Evolutionary conservation across 805 yeast genomes (phyloP).

Genomic region (Ogataea methylovora): DNA sequence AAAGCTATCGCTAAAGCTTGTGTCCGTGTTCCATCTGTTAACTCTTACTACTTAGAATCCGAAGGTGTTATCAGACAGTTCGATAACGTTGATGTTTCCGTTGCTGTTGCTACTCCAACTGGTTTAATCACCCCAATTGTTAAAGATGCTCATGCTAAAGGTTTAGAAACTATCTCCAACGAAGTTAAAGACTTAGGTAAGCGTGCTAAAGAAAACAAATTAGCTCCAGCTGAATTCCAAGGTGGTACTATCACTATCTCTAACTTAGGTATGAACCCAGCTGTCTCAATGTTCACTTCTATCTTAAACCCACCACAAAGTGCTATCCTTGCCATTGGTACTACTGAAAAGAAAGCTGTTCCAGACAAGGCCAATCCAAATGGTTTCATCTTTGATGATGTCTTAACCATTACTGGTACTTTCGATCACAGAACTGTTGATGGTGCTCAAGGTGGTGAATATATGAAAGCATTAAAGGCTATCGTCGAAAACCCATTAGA

Average conservation of each 20-base stretch:
- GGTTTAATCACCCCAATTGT: slow-evolving; percentile 97
- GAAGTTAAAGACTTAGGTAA: slow-evolving; percentile 90
- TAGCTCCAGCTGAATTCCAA: slow-evolving; percentile 94
- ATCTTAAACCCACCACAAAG: slow-evolving; percentile 98
- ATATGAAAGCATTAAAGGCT: slow-evolving; percentile 85
- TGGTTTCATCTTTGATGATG: slow-evolving; percentile 89
- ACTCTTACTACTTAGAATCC: slow-evolving; percentile 86
- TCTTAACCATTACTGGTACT: slow-evolving; percentile 89
- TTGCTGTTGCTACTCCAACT: slow-evolving; percentile 97
- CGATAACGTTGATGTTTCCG: slow-evolving; percentile 89
- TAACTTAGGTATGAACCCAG: slow-evolving; percentile 97
- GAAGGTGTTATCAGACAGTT: slow-evolving; percentile 91
- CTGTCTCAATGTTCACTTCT: slow-evolving; percentile 89
- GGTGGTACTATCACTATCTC: slow-evolving; percentile 99
- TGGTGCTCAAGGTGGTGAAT: slow-evolving; percentile 98
- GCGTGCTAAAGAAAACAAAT: slow-evolving; percentile 92
- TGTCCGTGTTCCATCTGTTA: slow-evolving; percentile 85
- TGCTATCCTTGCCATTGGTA: slow-evolving; percentile 90
- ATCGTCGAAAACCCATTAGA: slow-evolving; percentile 95
- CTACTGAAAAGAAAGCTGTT: slow-evolving; percentile 85
- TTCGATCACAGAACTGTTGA: slow-evolving; percentile 96
- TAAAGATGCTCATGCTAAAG: slow-evolving; percentile 79
- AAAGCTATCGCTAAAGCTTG: slow-evolving; percentile 93
- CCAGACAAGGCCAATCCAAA: slow-evolving; percentile 86
- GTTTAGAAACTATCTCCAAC: slow-evolving; percentile 71